Conservation (phyloP, 345 rosid genomes). For the Aegle marmelos region DNA sequence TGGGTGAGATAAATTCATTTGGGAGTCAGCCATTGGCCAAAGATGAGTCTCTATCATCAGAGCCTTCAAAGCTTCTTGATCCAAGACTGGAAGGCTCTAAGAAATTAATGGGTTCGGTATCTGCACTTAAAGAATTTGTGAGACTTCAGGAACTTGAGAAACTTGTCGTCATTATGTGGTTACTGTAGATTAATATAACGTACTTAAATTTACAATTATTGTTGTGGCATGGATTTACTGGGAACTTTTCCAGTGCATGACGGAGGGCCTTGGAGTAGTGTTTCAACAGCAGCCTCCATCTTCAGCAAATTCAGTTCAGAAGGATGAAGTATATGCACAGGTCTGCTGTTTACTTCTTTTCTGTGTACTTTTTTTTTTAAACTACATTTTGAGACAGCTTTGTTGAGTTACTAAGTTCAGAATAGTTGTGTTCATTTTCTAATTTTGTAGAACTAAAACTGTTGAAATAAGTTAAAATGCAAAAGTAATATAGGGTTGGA, state of each 20-base stretch:
- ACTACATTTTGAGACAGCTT: neutral
- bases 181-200: slow-evolving; percentile 7
- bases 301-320: slow-evolving; percentile 52
- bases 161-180: neutral
- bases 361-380: neutral
- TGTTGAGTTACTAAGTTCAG: neutral
- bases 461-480: neutral
- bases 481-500: neutral
- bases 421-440: neutral
- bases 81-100: slow-evolving; percentile 66
- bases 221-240: slow-evolving; percentile 8
- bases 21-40: slow-evolving; percentile 47
- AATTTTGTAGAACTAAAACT: neutral
- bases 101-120: slow-evolving; percentile 54
- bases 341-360: slow-evolving; percentile 33
- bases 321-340: slow-evolving; percentile 82
- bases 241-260: slow-evolving; percentile 56
- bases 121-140: slow-evolving; percentile 87
- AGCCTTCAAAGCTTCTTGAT: slow-evolving; percentile 58
- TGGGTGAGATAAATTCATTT: slow-evolving; percentile 44
- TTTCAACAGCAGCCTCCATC: slow-evolving; percentile 58
- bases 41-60: slow-evolving; percentile 51
- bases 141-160: slow-evolving; percentile 24
- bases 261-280: slow-evolving; percentile 69
- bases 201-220: slow-evolving; percentile 14